Conservation (phyloP, 495 filamentous ascomycete genomes). For the Lepraria neglecta region DNA sequence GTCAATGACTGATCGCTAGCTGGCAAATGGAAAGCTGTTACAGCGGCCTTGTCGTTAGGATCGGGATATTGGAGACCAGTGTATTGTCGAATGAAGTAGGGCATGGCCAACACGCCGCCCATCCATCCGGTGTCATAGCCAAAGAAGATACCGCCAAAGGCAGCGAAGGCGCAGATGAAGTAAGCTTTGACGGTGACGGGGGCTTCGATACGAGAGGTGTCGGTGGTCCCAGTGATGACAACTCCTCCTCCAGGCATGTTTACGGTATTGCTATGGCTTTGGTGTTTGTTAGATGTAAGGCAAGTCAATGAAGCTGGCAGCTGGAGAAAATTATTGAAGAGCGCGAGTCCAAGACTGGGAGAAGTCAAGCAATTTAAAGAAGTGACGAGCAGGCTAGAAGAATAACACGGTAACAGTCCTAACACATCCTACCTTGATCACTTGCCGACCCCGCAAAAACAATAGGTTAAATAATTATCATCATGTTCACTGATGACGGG, state of each 20-base stretch:
- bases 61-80: constrained; percentile 26
- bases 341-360: neutral
- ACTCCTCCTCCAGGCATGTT: constrained; percentile 36
- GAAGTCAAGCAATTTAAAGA: neutral
- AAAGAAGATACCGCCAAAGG: constrained; percentile 56
- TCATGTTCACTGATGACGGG: neutral
- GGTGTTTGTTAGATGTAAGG: neutral
- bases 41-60: constrained; percentile 27
- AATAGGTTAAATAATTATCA: neutral
- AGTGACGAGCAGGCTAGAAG: neutral
- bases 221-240: constrained; percentile 34
- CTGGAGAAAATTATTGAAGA: neutral
- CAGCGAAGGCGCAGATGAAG: constrained; percentile 53
- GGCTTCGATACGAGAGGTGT: constrained; percentile 49
- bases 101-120: constrained; percentile 48
- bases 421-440: neutral
- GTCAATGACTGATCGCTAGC: constrained; percentile 55
- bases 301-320: neutral
- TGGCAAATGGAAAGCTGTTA: constrained; percentile 39
- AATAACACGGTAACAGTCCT: no score
- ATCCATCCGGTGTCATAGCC: constrained; percentile 53
- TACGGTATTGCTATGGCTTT: constrained; percentile 10
- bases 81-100: constrained; percentile 45
- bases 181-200: constrained; percentile 59
- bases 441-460: constrained; percentile 10